Percentiles rank a stretch among this genome's conserved stretches.
Evolutionary conservation across 108 stramenopile species (phyloP).

Genomic region (Pseudonitzschia multistriata): DNA sequence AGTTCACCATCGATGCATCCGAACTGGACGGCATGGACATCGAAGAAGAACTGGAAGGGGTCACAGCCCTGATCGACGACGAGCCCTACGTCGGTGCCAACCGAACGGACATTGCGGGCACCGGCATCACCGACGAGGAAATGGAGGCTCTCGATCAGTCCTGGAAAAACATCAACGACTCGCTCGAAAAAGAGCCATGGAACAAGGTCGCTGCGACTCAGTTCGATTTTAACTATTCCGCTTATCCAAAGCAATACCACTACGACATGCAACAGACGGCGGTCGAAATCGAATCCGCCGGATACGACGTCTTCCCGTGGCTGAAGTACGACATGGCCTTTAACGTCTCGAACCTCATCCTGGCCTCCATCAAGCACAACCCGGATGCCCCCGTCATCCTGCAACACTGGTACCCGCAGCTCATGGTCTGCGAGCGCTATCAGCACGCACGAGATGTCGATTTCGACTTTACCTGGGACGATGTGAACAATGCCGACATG

Average conservation of each 20-base stretch:
- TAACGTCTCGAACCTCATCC: conserved; percentile 80
- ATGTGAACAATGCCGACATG: conserved; percentile 74
- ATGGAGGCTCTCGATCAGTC: conserved; percentile 57
- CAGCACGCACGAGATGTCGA: conserved; percentile 58
- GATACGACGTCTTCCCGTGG: conserved; percentile 60
- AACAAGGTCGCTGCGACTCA: conserved; percentile 49
- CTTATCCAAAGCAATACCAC: conserved; percentile 15
- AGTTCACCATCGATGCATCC: conserved; percentile 33
- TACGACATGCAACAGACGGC: conserved; percentile 42
- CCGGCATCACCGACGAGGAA: conserved; percentile 53
- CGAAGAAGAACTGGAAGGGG: conserved; percentile 44
- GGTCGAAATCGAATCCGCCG: conserved; percentile 39
- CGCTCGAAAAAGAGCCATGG: conserved; percentile 52
- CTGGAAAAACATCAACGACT: conserved; percentile 49
- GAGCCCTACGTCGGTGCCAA: conserved; percentile 65
- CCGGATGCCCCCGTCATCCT: conserved; percentile 73
- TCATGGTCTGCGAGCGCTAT: conserved; percentile 67
- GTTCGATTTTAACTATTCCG: conserved; percentile 43
- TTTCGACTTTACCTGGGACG: conserved; percentile 81
- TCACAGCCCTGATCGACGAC: conserved; percentile 41
- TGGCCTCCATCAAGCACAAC: conserved; percentile 82
- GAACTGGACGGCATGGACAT: conserved; percentile 54
- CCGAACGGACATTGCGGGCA: conserved; percentile 32
- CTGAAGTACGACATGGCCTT: conserved; percentile 80
- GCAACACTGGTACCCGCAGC: conserved; percentile 82